Conservation (phyloP, 805 yeast genomes). For the Kluyveromyces starmeri region DNA sequence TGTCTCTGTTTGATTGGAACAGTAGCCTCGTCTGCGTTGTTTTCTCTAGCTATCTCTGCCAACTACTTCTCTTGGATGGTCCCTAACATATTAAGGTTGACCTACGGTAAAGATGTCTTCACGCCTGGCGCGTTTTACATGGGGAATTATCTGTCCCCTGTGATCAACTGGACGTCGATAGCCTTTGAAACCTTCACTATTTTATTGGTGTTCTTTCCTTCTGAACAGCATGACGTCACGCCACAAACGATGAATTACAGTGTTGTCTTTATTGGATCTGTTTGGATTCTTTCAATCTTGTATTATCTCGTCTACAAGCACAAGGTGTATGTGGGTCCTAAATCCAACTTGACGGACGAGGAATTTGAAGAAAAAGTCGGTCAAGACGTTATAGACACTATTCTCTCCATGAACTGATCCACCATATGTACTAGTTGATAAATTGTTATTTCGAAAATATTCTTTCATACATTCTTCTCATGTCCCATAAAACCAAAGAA, state of each 20-base stretch:
- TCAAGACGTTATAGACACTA: conserved; percentile 11
- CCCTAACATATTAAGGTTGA: conserved; percentile 27
- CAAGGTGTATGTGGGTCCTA: conserved; percentile 47
- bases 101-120: conserved; percentile 40
- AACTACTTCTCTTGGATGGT: conserved; percentile 33
- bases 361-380: conserved; percentile 18
- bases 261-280: conserved; percentile 47
- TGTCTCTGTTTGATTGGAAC: conserved; percentile 31
- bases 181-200: conserved; percentile 43
- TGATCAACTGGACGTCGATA: conserved; percentile 37
- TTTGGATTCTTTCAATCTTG: conserved; percentile 42
- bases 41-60: conserved; percentile 32
- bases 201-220: conserved; percentile 51
- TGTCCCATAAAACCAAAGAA: too few relatives aligned
- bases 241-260: conserved; percentile 57
- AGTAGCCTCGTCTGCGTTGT: conserved; percentile 34
- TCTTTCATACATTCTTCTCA: too few relatives aligned
- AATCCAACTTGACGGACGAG: conserved; percentile 18
- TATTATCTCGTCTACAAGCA: conserved; percentile 45
- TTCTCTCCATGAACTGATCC: too few relatives aligned
- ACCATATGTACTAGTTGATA: too few relatives aligned
- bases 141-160: conserved; percentile 39
- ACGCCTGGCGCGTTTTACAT: conserved; percentile 55
- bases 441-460: too few relatives aligned
- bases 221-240: conserved; percentile 20